Conservation (phyloP, 768 basidiomycete genomes). For the Termitomyces titanicus region DNA sequence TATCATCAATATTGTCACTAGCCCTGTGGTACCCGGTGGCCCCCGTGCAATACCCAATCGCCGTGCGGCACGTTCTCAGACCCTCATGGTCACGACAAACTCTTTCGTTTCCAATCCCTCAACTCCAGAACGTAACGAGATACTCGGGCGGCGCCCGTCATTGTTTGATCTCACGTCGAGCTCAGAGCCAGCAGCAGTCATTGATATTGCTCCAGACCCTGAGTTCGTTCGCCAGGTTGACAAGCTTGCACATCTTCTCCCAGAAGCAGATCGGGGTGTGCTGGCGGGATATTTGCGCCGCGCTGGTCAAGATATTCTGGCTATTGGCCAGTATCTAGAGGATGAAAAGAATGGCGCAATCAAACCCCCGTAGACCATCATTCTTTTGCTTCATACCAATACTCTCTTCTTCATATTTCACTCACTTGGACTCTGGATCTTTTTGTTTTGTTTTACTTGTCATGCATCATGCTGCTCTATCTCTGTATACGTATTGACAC, state of each 20-base stretch:
- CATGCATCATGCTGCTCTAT: not conserved
- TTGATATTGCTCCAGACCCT: slow-evolving; percentile 37
- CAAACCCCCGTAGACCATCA: slow-evolving; percentile 15
- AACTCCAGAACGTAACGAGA: slow-evolving; percentile 21
- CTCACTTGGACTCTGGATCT: slow-evolving; percentile 2
- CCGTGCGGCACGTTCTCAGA: slow-evolving; percentile 65
- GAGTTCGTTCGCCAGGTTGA: slow-evolving; percentile 69
- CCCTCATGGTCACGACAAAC: slow-evolving; percentile 43
- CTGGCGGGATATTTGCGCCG: slow-evolving; percentile 71
- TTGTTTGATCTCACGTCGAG: slow-evolving; percentile 28
- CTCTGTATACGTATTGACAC: not conserved
- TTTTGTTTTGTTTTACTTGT: not conserved
- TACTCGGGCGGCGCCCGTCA: slow-evolving; percentile 35
- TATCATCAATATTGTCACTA: slow-evolving; percentile 28
- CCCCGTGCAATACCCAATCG: slow-evolving; percentile 61
- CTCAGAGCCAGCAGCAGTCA: slow-evolving; percentile 20
- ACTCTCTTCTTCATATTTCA: not conserved
- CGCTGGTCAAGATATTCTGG: slow-evolving; percentile 76
- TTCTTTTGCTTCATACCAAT: slow-evolving; percentile 1
- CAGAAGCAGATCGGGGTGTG: slow-evolving; percentile 64
- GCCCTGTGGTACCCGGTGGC: slow-evolving; percentile 67
- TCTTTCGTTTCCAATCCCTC: slow-evolving; percentile 24
- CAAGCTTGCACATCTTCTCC: slow-evolving; percentile 65
- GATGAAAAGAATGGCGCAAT: slow-evolving; percentile 77
- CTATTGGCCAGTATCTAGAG: slow-evolving; percentile 84